Conservation (phyloP, 2,329 filamentous ascomycete genomes). For the Curvularia spicifera region DNA sequence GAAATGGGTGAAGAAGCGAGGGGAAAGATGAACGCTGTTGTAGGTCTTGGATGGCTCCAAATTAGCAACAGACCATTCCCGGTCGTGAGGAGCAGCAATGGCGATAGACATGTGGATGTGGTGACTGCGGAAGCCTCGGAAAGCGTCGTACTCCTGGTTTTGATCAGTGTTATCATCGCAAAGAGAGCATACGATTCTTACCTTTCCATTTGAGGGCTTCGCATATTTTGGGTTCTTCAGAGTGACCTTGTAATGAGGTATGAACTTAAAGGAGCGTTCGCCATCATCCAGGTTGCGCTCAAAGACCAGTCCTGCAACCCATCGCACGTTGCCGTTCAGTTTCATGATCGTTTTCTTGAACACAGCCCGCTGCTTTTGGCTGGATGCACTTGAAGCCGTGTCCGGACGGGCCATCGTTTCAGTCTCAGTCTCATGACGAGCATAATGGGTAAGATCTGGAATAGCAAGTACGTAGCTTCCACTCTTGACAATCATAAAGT, state of each 20-base stretch:
- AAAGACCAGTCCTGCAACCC: constrained; percentile 89
- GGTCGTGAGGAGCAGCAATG: constrained; percentile 82
- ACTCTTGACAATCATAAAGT: constrained; percentile 95
- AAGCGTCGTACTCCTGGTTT: constrained; percentile 80
- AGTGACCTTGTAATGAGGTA: constrained; percentile 88
- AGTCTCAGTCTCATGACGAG: constrained; percentile 66
- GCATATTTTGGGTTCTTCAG: constrained; percentile 81
- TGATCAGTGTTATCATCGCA: constrained; percentile 25
- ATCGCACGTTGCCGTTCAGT: constrained; percentile 92
- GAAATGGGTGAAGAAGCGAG: constrained; percentile 97
- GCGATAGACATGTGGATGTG: constrained; percentile 96
- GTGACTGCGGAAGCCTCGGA: constrained; percentile 92
- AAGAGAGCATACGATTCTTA: constrained; percentile 10
- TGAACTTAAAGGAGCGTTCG: constrained; percentile 83
- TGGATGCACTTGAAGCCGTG: constrained; percentile 64
- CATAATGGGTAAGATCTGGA: constrained; percentile 90
- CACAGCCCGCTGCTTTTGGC: constrained; percentile 73
- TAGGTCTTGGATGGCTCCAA: constrained; percentile 84
- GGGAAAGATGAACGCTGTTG: constrained; percentile 93
- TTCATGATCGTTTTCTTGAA: constrained; percentile 99
- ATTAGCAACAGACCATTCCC: constrained; percentile 82
- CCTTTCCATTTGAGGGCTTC: constrained; percentile 60
- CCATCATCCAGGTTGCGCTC: constrained; percentile 79
- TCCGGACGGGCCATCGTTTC: constrained; percentile 63
- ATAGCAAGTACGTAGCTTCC: constrained; percentile 94